phyloP scores from a whole-genome alignment of 2,329 filamentous ascomycete genomes.

The Fusarium napiforme region DNA sequence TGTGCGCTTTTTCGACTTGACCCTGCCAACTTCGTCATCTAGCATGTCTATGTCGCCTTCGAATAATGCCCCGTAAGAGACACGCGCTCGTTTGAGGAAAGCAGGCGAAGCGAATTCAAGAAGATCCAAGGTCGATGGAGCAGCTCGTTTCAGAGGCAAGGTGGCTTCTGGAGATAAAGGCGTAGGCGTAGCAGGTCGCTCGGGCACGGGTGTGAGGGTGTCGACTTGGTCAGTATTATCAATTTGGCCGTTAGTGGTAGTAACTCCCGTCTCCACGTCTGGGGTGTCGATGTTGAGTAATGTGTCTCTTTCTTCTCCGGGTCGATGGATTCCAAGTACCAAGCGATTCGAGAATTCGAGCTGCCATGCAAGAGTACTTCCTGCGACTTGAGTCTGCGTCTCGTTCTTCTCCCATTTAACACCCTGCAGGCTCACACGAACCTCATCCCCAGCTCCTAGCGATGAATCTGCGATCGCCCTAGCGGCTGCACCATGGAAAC shows the following conservation, averaged over 20 bases:
- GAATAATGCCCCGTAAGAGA: constrained; percentile 75
- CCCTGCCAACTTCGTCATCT: constrained; percentile 65
- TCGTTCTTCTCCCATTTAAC: constrained; percentile 71
- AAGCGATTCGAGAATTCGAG: constrained; percentile 64
- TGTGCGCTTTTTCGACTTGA: constrained; percentile 69
- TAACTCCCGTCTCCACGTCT: constrained; percentile 28
- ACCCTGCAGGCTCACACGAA: constrained; percentile 76
- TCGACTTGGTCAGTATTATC: constrained; percentile 7
- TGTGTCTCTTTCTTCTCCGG: constrained; percentile 59
- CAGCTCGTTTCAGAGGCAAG: constrained; percentile 49
- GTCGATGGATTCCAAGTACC: constrained; percentile 55
- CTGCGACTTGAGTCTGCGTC: constrained; percentile 59
- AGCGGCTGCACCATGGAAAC: constrained; percentile 77
- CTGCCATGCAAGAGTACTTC: constrained; percentile 67
- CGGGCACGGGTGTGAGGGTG: constrained; percentile 7
- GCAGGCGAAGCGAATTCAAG: constrained; percentile 80
- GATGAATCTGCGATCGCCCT: constrained; percentile 73
- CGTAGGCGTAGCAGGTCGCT: constrained; percentile 31
- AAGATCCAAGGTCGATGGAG: constrained; percentile 51
- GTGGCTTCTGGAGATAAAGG: constrained; percentile 31
- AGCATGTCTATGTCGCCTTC: constrained; percentile 75
- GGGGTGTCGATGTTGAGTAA: constrained; percentile 63
- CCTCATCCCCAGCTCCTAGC: constrained; percentile 81
- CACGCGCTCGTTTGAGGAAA: constrained; percentile 76
- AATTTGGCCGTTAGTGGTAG: constrained; percentile 29